Percentiles rank a stretch among this genome's conserved stretches.
Conservation (phyloP, 2,329 filamentous ascomycete species). For the Cyphellophora europaea region DNA sequence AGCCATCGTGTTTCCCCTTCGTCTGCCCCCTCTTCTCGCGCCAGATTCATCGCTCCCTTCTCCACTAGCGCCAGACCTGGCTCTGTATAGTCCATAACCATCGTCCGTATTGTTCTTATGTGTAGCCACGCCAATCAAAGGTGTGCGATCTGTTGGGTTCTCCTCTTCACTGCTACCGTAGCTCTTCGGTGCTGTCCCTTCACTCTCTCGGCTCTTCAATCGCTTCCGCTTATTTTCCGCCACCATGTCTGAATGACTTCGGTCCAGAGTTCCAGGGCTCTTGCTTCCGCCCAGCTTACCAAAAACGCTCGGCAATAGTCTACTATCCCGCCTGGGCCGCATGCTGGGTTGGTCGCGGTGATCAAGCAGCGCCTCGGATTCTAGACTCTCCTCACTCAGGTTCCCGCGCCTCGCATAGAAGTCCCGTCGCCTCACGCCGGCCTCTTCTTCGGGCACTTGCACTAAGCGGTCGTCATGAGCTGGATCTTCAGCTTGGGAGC, state of each 20-base stretch:
- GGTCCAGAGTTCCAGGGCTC: no score
- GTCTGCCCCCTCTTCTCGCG: no score
- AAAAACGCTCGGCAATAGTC: slow-evolving; percentile 15
- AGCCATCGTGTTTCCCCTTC: background rate
- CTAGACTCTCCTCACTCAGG: slow-evolving; percentile 74
- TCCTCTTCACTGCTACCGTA: background rate
- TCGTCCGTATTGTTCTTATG: slow-evolving; percentile 12
- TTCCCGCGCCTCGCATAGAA: slow-evolving; percentile 51
- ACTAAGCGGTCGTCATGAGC: no score
- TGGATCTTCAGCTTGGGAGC: no score
- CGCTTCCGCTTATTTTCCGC: background rate
- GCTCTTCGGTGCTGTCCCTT: background rate
- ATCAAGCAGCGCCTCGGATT: slow-evolving; percentile 80
- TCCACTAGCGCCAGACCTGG: no score
- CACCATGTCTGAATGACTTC: no score
- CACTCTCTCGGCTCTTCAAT: background rate
- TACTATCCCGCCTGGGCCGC: slow-evolving; percentile 52
- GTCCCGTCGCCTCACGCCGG: slow-evolving; percentile 28
- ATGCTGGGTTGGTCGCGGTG: slow-evolving; percentile 52
- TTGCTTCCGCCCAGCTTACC: no score
- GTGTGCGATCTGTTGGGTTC: slow-evolving; percentile 42
- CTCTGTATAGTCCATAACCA: no score
- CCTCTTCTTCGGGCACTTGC: no score
- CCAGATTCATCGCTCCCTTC: no score
- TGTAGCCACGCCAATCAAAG: slow-evolving; percentile 36